These are phyloP conservation scores for Echium plantagineum DNA, from an alignment of 257 asterid species.

Conservation along the genomic window DNA sequence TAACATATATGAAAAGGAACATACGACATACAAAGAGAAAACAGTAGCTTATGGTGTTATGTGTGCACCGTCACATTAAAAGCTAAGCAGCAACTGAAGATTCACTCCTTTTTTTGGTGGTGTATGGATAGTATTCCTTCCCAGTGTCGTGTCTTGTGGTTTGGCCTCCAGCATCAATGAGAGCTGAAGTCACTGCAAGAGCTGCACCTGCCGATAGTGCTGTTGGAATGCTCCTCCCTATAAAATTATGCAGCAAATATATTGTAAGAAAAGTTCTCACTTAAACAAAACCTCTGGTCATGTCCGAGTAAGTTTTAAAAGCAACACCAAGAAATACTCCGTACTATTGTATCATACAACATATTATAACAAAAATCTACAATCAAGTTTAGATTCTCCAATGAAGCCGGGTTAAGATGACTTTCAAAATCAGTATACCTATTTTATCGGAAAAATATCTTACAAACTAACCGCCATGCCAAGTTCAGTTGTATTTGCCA, in stretches of 20 bases:
- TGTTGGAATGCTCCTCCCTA: conserved; percentile 73
- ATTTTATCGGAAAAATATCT: neutral
- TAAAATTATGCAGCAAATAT: neutral
- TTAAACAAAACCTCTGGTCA: neutral
- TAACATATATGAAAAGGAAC: no score
- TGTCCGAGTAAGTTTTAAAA: neutral
- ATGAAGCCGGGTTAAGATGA: neutral
- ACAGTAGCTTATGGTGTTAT: neutral
- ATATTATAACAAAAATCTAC: neutral
- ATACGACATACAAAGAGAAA: neutral
- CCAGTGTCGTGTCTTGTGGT: conserved; percentile 63
- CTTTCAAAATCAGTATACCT: neutral
- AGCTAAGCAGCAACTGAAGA: conserved; percentile 3
- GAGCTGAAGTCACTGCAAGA: conserved; percentile 58
- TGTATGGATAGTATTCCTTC: conserved; percentile 74
- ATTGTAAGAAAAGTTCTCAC: neutral
- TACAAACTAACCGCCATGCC: neutral
- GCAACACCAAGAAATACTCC: neutral
- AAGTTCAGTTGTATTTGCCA: neutral
- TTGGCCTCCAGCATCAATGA: conserved; percentile 64
- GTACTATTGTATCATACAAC: no score
- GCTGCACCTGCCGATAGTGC: conserved; percentile 82
- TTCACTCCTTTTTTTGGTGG: conserved; percentile 48
- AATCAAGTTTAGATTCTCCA: no score
- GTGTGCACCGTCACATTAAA: neutral